Evolutionary conservation across 2,329 filamentous ascomycete species (phyloP).

Genomic region (Xylaria sp.): DNA sequence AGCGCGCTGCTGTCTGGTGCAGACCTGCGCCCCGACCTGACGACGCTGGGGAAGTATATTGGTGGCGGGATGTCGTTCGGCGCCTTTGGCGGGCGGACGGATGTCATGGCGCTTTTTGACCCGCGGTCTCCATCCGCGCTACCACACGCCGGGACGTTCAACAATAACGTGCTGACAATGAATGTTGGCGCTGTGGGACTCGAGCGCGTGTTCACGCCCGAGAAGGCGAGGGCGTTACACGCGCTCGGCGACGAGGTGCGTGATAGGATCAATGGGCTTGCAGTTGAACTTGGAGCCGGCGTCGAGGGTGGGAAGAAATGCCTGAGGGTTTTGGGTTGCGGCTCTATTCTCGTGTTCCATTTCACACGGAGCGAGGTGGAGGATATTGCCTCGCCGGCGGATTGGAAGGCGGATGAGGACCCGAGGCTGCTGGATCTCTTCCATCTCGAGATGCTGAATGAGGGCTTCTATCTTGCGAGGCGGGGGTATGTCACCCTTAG

Average conservation of each 20-base stretch:
- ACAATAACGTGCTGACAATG: constrained; percentile 70
- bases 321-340: constrained; percentile 34
- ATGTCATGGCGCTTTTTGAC: constrained; percentile 69
- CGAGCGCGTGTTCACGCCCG: constrained; percentile 46
- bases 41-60: constrained; percentile 73
- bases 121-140: constrained; percentile 53
- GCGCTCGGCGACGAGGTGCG: constrained; percentile 45
- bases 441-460: constrained; percentile 60
- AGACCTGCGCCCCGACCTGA: constrained; percentile 67
- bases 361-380: constrained; percentile 47
- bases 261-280: constrained; percentile 34
- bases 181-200: constrained; percentile 56
- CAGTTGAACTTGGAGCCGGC: too few relatives aligned
- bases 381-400: constrained; percentile 42
- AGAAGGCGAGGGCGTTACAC: constrained; percentile 44
- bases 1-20: constrained; percentile 37
- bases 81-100: constrained; percentile 69
- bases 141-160: constrained; percentile 67
- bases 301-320: background rate
- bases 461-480: constrained; percentile 56
- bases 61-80: constrained; percentile 75
- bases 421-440: constrained; percentile 55
- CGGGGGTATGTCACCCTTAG: constrained; percentile 57
- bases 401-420: constrained; percentile 45
- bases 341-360: constrained; percentile 40